Percentiles rank a stretch among this genome's conserved stretches.
Conservation (phyloP, 75 land plant genomes). For the Sequoia sempervirens region DNA sequence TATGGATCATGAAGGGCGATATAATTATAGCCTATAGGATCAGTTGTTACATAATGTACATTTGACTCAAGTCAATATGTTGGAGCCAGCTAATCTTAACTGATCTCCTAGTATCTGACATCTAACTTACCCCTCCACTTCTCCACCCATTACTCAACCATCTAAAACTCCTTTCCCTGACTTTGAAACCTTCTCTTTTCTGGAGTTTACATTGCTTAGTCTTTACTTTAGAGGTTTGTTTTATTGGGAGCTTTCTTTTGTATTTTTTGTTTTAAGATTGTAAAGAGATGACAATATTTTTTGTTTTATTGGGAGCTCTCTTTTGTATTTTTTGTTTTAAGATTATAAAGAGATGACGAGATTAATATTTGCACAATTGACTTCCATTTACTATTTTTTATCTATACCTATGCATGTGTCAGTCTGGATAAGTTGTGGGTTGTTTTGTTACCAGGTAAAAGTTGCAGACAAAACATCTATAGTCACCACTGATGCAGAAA, state of each 20-base stretch:
- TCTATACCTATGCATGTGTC: background rate
- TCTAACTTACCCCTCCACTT: background rate
- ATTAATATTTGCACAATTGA: background rate
- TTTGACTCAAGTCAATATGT: background rate
- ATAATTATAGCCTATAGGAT: too few relatives aligned
- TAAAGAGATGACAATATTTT: background rate
- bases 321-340: too few relatives aligned
- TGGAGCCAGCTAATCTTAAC: background rate
- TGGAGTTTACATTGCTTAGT: background rate
- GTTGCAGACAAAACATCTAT: too few relatives aligned
- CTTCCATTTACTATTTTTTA: background rate
- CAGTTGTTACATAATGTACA: too few relatives aligned
- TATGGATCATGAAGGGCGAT: too few relatives aligned
- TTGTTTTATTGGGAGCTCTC: too few relatives aligned
- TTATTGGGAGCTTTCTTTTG: background rate
- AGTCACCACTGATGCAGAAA: too few relatives aligned
- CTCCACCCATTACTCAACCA: background rate
- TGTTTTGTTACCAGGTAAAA: conserved; percentile 49
- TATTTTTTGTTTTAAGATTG: too few relatives aligned
- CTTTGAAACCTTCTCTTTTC: background rate
- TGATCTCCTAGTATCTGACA: background rate
- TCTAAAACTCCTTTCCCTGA: background rate
- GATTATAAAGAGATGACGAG: too few relatives aligned
- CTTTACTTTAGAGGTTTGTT: background rate
- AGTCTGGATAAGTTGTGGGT: background rate